Base-by-base conservation (phyloP, 1,284 basidiomycete genomes). In the Tylopilus microsporus region DNA sequence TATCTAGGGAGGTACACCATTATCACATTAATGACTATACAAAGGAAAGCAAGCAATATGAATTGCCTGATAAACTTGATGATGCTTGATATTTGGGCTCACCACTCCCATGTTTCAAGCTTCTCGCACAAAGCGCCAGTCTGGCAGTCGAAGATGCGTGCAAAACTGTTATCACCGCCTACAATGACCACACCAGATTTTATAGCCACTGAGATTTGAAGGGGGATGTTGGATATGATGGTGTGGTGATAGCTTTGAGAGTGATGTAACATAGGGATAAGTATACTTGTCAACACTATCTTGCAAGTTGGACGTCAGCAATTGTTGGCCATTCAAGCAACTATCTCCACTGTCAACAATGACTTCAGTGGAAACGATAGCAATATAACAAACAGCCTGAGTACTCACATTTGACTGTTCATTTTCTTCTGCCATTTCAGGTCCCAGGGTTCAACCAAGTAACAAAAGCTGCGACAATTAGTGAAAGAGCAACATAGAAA, bases 401-500 rank as follows among this genome's bases (percentile, higher is more conserved):
- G 25, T 25, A 42, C 48, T 6, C 47, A 50, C 45, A 55, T 58
- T 3, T 15, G 15, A 46, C 57, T 15, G 10, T 58, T 58, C 34
- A 36, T 12, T 32, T 55, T 58, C 42, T 58, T 58, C 15, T 58
- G 34, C 52, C 49, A 58, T 42, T 47, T 58, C 5, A 58, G 12
- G 9, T 58, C 49, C 52, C 53, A 58, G 3, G 57, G 42, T 12
- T 58, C 36, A 13, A 53, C 16, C 2, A 42, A 45, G 18, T 42
- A 50, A 10, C 57, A 58, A 36, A 34, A 48, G 1, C 57, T 58
- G 37, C 12, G 3, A 39, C 12, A 13, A 39, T 39, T 39, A 39
- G 12, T 1, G 13, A 13, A 13, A 11, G 9, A 39, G 12, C 15
- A 13, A 39, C 12, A 13, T 13, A 13, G 37, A 11, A 7, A 18